Evolutionary conservation across 768 basidiomycete genomes (phyloP).

Genomic region (Cantharellus anzutake): DNA sequence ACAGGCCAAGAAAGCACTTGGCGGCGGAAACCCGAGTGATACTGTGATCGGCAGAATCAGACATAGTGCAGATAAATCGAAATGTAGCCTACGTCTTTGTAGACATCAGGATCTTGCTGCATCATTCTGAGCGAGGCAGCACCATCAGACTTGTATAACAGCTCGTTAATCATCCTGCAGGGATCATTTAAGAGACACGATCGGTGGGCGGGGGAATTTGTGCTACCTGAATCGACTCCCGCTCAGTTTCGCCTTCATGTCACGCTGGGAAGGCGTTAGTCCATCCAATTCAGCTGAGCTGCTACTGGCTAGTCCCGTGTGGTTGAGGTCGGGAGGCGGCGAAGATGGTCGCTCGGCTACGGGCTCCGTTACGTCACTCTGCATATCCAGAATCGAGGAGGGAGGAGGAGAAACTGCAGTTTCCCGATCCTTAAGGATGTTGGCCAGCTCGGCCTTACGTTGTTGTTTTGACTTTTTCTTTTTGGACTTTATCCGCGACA

Average conservation of each 20-base stretch:
- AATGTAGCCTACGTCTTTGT: slow-evolving; percentile 45
- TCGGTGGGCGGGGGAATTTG: slow-evolving; percentile 4
- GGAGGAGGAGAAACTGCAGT: too few species aligned
- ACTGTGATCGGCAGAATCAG: slow-evolving; percentile 30
- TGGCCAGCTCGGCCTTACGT: neutral
- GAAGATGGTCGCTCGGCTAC: too few species aligned
- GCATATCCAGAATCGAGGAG: too few species aligned
- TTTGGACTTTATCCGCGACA: neutral
- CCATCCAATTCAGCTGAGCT: slow-evolving; percentile 12
- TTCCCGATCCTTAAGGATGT: too few species aligned
- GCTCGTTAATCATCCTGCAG: slow-evolving; percentile 76
- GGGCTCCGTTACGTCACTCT: too few species aligned
- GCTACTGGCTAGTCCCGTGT: slow-evolving; percentile 7
- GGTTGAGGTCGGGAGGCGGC: neutral
- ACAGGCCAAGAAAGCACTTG: slow-evolving; percentile 89
- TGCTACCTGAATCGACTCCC: slow-evolving; percentile 72
- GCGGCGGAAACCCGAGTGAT: slow-evolving; percentile 78
- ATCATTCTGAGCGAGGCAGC: slow-evolving; percentile 59
- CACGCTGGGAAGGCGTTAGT: slow-evolving; percentile 56
- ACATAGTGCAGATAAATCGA: neutral
- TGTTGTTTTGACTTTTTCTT: neutral
- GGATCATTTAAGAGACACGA: slow-evolving; percentile 7
- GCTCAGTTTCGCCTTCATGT: slow-evolving; percentile 60
- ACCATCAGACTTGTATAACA: slow-evolving; percentile 75
- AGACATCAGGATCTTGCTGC: slow-evolving; percentile 61